Conservation (phyloP, 164 flowering plant genomes). For the Chloranthus sessilifolius region DNA sequence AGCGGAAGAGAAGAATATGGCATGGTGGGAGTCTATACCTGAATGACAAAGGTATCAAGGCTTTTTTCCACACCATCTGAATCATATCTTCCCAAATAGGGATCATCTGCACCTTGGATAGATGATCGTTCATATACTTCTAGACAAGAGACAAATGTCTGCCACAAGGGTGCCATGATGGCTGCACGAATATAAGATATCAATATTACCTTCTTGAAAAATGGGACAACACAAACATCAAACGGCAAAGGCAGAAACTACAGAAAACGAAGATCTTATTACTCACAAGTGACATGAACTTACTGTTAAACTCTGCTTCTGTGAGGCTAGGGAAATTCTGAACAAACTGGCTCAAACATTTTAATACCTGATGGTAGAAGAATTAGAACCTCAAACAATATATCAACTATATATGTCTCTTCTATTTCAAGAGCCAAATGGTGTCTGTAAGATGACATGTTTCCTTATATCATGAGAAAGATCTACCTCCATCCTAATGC, state of each 20-base stretch:
- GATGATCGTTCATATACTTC: constrained; percentile 60
- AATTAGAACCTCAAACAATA: not conserved
- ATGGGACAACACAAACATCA: not conserved
- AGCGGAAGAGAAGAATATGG: no score
- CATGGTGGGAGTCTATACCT: constrained; percentile 37
- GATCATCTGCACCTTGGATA: constrained; percentile 62
- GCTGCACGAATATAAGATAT: constrained; percentile 35
- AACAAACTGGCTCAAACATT: constrained; percentile 91
- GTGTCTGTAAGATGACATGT: no score
- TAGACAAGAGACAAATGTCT: constrained; percentile 75
- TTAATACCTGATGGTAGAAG: constrained; percentile 53
- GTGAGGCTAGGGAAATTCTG: constrained; percentile 67
- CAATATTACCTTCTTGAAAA: not conserved
- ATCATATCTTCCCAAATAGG: constrained; percentile 70
- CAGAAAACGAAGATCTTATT: not conserved
- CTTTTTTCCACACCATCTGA: constrained; percentile 92
- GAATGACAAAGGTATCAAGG: constrained; percentile 85
- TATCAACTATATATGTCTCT: not conserved
- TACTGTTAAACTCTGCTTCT: constrained; percentile 62
- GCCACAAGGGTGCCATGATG: constrained; percentile 75
- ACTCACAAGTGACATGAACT: constrained; percentile 6
- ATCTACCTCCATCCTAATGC: constrained; percentile 85
- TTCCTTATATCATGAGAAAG: no score
- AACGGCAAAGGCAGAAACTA: not conserved
- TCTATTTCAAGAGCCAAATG: not conserved